Conservation (phyloP, 2,329 filamentous ascomycete genomes). For the Colletotrichum orbiculare region DNA sequence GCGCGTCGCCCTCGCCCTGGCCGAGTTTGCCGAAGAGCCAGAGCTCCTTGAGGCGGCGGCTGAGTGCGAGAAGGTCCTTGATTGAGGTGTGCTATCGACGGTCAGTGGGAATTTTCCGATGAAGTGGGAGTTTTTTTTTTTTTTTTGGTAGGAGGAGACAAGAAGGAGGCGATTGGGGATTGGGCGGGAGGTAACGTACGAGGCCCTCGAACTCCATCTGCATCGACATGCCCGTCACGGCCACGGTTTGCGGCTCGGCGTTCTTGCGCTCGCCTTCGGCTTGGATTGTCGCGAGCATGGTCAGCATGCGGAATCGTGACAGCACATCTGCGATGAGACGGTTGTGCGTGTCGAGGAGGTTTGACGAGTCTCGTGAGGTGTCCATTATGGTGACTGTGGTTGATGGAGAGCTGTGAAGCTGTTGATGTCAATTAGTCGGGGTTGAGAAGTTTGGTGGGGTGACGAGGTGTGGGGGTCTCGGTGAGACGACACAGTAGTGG, state of each 20-base stretch:
- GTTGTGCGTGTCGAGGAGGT: slow-evolving; percentile 52
- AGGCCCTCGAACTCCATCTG: slow-evolving; percentile 58
- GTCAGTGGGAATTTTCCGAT: background rate
- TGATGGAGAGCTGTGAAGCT: background rate
- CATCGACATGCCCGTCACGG: slow-evolving; percentile 56
- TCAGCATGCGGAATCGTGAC: slow-evolving; percentile 55
- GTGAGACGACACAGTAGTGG: background rate
- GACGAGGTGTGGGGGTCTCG: slow-evolving; percentile 2
- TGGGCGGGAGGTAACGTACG: slow-evolving; percentile 38
- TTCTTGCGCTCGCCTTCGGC: slow-evolving; percentile 50
- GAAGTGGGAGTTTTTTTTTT: too few species aligned
- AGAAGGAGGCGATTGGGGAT: background rate
- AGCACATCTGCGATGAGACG: slow-evolving; percentile 58
- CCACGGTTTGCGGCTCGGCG: slow-evolving; percentile 54
- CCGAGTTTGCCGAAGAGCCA: slow-evolving; percentile 58
- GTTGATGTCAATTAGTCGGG: background rate
- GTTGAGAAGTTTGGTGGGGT: slow-evolving; percentile 1
- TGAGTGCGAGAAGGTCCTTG: slow-evolving; percentile 57
- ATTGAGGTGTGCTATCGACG: slow-evolving; percentile 51
- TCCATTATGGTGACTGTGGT: slow-evolving; percentile 15
- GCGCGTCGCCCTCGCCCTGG: slow-evolving; percentile 48
- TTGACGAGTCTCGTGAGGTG: slow-evolving; percentile 34
- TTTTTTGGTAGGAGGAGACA: background rate
- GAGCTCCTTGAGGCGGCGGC: slow-evolving; percentile 57
- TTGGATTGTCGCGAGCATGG: slow-evolving; percentile 56